Base-by-base conservation (phyloP, 495 filamentous ascomycete species). In the Pyronema domesticum region DNA sequence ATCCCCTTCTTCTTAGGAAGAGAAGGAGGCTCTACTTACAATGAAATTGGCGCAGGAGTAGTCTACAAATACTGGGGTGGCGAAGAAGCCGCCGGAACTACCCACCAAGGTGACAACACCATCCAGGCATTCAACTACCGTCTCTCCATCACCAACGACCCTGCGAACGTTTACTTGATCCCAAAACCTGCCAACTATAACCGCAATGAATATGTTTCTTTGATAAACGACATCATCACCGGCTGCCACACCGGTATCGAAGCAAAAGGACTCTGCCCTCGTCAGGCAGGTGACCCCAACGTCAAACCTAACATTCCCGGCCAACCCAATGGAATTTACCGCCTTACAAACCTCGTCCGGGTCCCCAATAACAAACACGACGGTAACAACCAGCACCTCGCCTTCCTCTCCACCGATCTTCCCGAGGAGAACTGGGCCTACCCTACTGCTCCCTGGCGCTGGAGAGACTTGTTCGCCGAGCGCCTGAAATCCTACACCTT, bases 41-140 rank as follows among this genome's bases (percentile, higher is more conserved):
- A 23, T 30, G 46, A 48, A 46, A 50, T 48, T 4, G 54, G 46
- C 2, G 46, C 46, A 3, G 54, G 46, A 8, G 35, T 35, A 19
- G 46, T 50, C 17, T 56, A 56, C 15, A 56, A 56, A 30, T 56
- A 49, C 45, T 56, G 46, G 54, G 19, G 30, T 5, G 46, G 54
- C 2, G 13, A 10, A 14, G 45, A 56, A 34, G 11, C 18, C 17
- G 35, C 7, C 3, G 54, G 46, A 11, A 56, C 23, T 3, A 56
- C 54, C 17, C 54, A 49, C 34, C 1, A 49, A 30, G 45, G 54
- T 10, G 54, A 56, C 46, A 5, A 36, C 35, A 37, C 14, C 10
- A 56, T 48, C 35, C 54, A 56, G 34, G 45, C 54, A 3, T 56
- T n/a, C 54, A 56, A 56, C 46, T 56, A 49, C 54, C 54, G 54